Base-by-base conservation (phyloP, 768 basidiomycete genomes). In the Serendipita sp. region DNA sequence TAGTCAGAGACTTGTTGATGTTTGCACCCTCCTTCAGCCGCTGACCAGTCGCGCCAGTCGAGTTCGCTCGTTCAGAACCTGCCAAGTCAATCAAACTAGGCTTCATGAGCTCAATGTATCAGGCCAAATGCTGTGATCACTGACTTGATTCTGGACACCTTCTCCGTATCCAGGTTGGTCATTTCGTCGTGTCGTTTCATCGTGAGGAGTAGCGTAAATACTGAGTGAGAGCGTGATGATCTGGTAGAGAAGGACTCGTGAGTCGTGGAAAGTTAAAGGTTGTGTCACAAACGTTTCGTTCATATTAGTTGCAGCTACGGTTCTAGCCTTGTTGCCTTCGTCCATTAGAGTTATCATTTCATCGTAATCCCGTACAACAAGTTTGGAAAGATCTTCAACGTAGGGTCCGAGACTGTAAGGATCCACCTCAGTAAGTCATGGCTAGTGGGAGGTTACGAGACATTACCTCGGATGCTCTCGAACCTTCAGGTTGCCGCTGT, bases 291-390 rank as follows among this genome's bases (percentile, higher is more conserved):
- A 90, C 81, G 93, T 96, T 75, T 97, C 96, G 75, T 99, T 99
- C 96, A 99, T 99, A 74, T 96, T 93, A 22, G 96, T 99, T 26
- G 96, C 94, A 22, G 96, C 96, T 24, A 99, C 95, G 14, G 96
- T 98, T 58, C 96, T 79, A 60, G 96, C 94, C 76, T 98, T 97
- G 74, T 97, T 99, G 42, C 95, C 95, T 73, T 99, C 95, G 76
- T 99, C 95, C 95, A 98, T 98, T 71, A 99, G 85, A 3, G 86
- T 91, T 88, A 96, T 95, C 88, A 99, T 96, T 72, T 96, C 95
- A 31, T 88, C 82, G 71, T 94, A 98, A 72, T 79, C 87, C 70
- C 81, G 85, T 48, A 98, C 96, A 30, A 86, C 86, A 62, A 98
- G 82, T 74, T 91, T 91, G 69, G 90, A 92, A 63, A 99, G 78